Evolutionary conservation across 192 early-diverging fungal genomes (phyloP).

Genomic region (Umbelopsis isabellina): DNA sequence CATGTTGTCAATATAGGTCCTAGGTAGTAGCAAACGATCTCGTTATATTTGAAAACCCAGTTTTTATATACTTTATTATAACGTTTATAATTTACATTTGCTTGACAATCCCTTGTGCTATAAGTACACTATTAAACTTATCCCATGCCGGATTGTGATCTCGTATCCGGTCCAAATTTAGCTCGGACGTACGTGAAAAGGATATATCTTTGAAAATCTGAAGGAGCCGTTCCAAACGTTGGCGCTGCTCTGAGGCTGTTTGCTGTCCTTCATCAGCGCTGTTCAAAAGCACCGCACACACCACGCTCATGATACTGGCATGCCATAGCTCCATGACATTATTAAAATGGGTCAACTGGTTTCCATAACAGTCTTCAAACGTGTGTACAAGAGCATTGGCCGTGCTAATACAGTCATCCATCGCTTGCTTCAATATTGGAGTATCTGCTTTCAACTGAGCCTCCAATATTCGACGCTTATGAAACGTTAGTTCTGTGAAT

Average conservation of each 20-base stretch:
- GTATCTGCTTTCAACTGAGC: not conserved
- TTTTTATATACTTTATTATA: not conserved
- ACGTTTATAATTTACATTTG: not conserved
- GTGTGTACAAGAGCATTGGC: not conserved
- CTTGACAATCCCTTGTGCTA: slow-evolving; percentile 7
- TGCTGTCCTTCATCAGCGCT: not conserved
- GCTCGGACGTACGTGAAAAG: slow-evolving; percentile 1
- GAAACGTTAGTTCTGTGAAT: slow-evolving; percentile 6
- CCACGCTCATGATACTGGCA: slow-evolving; percentile 14
- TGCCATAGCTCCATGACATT: slow-evolving; percentile 17
- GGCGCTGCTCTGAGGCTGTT: not conserved
- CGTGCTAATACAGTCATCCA: not conserved
- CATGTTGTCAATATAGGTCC: no score
- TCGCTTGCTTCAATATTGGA: not conserved
- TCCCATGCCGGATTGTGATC: slow-evolving; percentile 13
- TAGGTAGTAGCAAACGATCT: not conserved
- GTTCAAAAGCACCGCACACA: not conserved
- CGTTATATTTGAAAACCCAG: not conserved
- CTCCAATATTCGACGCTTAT: slow-evolving; percentile 14
- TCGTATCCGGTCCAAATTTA: slow-evolving; percentile 2
- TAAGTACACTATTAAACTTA: slow-evolving; percentile 17
- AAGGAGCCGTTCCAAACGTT: not conserved
- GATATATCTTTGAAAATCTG: slow-evolving; percentile 16
- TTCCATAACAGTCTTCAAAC: slow-evolving; percentile 8
- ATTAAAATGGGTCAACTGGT: slow-evolving; percentile 11